These are phyloP conservation scores for Hyaloscypha finlandica DNA, from an alignment of 495 filamentous ascomycete species.

Conservation along the genomic window DNA sequence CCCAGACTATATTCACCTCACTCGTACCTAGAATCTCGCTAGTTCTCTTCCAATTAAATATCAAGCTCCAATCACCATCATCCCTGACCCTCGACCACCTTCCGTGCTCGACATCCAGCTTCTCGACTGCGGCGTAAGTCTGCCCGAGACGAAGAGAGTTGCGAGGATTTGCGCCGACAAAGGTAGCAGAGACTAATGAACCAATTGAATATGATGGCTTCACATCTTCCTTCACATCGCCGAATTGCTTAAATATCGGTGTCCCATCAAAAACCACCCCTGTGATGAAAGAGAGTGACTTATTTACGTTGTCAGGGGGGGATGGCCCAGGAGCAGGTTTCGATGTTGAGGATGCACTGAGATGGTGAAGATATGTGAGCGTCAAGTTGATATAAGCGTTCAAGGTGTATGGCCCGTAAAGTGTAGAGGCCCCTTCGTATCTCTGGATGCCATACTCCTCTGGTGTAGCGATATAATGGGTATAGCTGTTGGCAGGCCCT, in stretches of 20 bases:
- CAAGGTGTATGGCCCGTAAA: constrained; percentile 91
- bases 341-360: constrained; percentile 49
- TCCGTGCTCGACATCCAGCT: constrained; percentile 45
- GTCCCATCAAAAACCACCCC: constrained; percentile 75
- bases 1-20: constrained; percentile 79
- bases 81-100: constrained; percentile 68
- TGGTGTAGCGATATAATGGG: constrained; percentile 92
- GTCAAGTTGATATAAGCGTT: constrained; percentile 90
- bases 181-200: constrained; percentile 60
- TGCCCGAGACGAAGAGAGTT: constrained; percentile 80
- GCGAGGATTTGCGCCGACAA: constrained; percentile 88
- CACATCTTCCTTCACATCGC: constrained; percentile 68
- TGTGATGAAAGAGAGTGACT: constrained; percentile 77
- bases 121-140: constrained; percentile 81
- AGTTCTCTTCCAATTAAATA: constrained; percentile 80
- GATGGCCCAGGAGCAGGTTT: constrained; percentile 57
- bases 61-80: constrained; percentile 77
- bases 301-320: constrained; percentile 83
- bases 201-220: constrained; percentile 55
- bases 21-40: constrained; percentile 73
- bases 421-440: constrained; percentile 93
- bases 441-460: constrained; percentile 91
- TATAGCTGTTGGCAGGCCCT: constrained; percentile 93
- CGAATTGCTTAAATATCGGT: constrained; percentile 72
- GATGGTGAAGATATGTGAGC: constrained; percentile 68